Percentiles rank a stretch among this genome's conserved stretches.
Conservation (phyloP, 306 rosid genomes). For the peach (Prunus persica) region DNA sequence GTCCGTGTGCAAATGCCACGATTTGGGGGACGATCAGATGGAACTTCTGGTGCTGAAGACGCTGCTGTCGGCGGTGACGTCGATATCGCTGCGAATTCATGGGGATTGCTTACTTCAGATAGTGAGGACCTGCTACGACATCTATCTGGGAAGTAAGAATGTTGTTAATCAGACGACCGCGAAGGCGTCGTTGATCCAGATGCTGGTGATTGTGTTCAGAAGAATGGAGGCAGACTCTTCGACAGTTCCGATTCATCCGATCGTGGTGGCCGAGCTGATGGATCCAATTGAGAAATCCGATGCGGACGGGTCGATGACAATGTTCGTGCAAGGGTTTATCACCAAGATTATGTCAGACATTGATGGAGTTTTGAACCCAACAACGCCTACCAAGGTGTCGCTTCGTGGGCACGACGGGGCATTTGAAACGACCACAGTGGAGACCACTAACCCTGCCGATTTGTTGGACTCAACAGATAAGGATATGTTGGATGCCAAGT, state of each 20-base stretch:
- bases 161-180: slow-evolving; percentile 96
- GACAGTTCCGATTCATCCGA: slow-evolving; percentile 90
- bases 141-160: slow-evolving; percentile 78
- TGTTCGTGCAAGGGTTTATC: slow-evolving; percentile 95
- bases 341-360: slow-evolving; percentile 95
- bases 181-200: slow-evolving; percentile 92
- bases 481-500: slow-evolving; percentile 99
- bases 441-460: slow-evolving; percentile 92
- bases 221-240: slow-evolving; percentile 99
- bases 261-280: slow-evolving; percentile 95
- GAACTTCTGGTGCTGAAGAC: slow-evolving; percentile 82
- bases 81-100: slow-evolving; percentile 84
- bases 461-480: slow-evolving; percentile 96
- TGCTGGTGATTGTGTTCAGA: slow-evolving; percentile 93
- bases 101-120: slow-evolving; percentile 91
- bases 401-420: slow-evolving; percentile 91
- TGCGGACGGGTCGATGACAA: slow-evolving; percentile 64
- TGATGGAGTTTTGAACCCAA: slow-evolving; percentile 88
- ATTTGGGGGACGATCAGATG: slow-evolving; percentile 80
- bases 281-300: slow-evolving; percentile 78
- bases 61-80: slow-evolving; percentile 86
- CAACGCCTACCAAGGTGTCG: slow-evolving; percentile 54
- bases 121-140: slow-evolving; percentile 91
- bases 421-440: slow-evolving; percentile 87
- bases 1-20: slow-evolving; percentile 89